These are phyloP conservation scores for Suillus subalutaceus DNA, from an alignment of 768 basidiomycete species.

Conservation along the genomic window DNA sequence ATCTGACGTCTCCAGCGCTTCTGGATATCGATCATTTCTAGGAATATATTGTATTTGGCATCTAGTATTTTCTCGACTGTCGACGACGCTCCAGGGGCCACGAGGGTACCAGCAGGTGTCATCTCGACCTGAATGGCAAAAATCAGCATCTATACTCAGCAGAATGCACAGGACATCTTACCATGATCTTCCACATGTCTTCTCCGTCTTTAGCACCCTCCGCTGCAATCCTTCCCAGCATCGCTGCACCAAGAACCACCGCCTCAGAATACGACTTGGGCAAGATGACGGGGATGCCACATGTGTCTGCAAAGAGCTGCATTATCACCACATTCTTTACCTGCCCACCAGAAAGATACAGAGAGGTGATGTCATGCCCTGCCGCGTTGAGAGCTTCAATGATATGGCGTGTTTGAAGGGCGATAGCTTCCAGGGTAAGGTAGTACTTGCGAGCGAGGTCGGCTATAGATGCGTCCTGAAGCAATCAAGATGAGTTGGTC, in stretches of 20 bases:
- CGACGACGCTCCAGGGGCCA: slow-evolving; percentile 61
- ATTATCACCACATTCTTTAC: slow-evolving; percentile 88
- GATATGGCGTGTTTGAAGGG: slow-evolving; percentile 93
- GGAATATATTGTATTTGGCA: slow-evolving; percentile 93
- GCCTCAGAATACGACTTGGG: slow-evolving; percentile 77
- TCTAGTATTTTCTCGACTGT: slow-evolving; percentile 78
- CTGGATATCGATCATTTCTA: slow-evolving; percentile 87
- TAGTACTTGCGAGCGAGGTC: slow-evolving; percentile 93
- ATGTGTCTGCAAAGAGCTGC: slow-evolving; percentile 87
- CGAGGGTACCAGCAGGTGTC: slow-evolving; percentile 80
- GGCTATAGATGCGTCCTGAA: slow-evolving; percentile 65
- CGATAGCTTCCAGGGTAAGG: slow-evolving; percentile 89
- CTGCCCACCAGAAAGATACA: slow-evolving; percentile 95
- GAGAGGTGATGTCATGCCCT: slow-evolving; percentile 79
- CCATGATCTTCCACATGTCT: slow-evolving; percentile 92
- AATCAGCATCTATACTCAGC: not conserved
- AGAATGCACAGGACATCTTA: slow-evolving; percentile 29
- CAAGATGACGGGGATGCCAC: slow-evolving; percentile 79
- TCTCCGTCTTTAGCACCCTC: slow-evolving; percentile 61
- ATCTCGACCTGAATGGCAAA: slow-evolving; percentile 71
- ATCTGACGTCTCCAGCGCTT: slow-evolving; percentile 83
- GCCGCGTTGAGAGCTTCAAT: slow-evolving; percentile 86
- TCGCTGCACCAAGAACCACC: slow-evolving; percentile 91
- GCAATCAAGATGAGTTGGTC: not conserved
- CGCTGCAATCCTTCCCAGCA: slow-evolving; percentile 88